phyloP scores from a whole-genome alignment of 202 grass and related monocot genomes.

The Bolboschoenoplectus hybrid region DNA sequence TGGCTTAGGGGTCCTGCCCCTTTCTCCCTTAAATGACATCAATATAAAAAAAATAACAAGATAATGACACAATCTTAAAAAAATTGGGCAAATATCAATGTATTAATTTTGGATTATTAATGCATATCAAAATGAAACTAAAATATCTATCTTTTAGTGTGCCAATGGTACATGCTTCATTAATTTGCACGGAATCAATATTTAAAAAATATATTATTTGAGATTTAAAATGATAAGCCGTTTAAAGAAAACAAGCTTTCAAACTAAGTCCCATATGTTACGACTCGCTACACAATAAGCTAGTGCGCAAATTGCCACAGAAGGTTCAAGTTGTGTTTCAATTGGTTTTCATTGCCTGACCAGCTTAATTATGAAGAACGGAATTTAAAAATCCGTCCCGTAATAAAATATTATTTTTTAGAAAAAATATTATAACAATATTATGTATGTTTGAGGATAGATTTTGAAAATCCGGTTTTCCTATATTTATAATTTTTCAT shows the following conservation, averaged over 20 bases:
- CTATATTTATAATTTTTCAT: too few species aligned
- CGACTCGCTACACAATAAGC: neutral
- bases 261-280: neutral
- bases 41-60: neutral
- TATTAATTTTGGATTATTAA: neutral
- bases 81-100: neutral
- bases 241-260: neutral
- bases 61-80: neutral
- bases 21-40: neutral
- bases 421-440: too few species aligned
- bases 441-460: too few species aligned
- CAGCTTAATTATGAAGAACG: too few species aligned
- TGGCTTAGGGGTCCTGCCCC: neutral
- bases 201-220: too few species aligned
- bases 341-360: neutral
- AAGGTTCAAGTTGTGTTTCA: neutral
- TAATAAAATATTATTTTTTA: too few species aligned
- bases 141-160: neutral
- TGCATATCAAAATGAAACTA: neutral
- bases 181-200: neutral
- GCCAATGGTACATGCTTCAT: neutral
- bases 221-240: too few species aligned
- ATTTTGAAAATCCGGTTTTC: too few species aligned
- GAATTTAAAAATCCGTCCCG: too few species aligned
- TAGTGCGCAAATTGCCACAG: neutral